Base-by-base conservation (phyloP, 345 rosid genomes). In the Populus euphratica region DNA sequence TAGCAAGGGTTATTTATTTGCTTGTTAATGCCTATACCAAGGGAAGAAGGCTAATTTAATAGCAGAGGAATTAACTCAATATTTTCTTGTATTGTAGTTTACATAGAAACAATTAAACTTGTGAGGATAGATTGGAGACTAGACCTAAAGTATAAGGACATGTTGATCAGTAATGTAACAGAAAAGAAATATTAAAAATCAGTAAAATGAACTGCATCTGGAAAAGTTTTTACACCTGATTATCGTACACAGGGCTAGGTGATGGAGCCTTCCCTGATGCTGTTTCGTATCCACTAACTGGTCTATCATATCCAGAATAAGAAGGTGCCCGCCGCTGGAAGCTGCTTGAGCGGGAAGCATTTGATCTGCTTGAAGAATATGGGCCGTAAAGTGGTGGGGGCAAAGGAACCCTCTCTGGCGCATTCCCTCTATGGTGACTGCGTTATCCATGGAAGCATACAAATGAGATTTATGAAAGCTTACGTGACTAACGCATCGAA, bases 341-440 rank as follows among this genome's bases (percentile, higher is more conserved):
- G 83, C 82, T 81, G 71, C 83, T 84, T 73, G 77, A 78, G 27
- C 87, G 77, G 64, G 84, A 74, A 49, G 86, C 82, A 75, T 87
- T 84, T 4, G 73, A 49, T 62, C 83, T 80, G 70, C 64, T 72
- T 47, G 69, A 77, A 44, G 89, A 85, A 61, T 91, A 69, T 27
- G 82, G 75, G n/a, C 87, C 86, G 62, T 87, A 82, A 38, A 82
- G 77, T 49, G 97, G 97, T 56, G 98, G 95, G 35, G 94, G 96
- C 77, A 94, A 89, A 69, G 97, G 82, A 84, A 90, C 79, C 87
- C 93, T 87, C 85, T 83, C 86, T 5, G 91, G 76, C 69, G 84
- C 41, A 69, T 54, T 83, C 76, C 97, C 97, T 17, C 78, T 88
- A 36, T 65, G 83, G 38, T 79, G 77, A 72, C 94, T 94, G 90